Percentiles rank a stretch among this genome's conserved stretches.
These are phyloP conservation scores for Gnaphalium uliginosum DNA, from an alignment of 129 eudicot species.

Conservation along the genomic window DNA sequence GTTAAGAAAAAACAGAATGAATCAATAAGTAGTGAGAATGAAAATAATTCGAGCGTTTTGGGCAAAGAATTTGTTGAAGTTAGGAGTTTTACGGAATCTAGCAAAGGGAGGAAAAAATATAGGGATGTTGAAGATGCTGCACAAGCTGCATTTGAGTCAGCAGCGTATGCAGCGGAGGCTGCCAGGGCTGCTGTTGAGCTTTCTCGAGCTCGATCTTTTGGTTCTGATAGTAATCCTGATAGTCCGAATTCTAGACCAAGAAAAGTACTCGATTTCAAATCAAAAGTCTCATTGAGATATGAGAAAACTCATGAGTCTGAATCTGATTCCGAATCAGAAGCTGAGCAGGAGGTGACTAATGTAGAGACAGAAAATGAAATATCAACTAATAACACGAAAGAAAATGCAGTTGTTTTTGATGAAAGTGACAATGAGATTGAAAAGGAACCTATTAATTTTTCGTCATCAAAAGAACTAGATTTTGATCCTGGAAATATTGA, in stretches of 20 bases:
- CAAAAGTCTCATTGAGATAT: conserved; percentile 13
- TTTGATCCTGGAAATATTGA: neutral
- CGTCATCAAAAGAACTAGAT: neutral
- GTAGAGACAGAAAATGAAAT: conserved; percentile 18
- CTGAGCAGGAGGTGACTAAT: conserved; percentile 28
- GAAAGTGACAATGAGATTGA: conserved; percentile 44
- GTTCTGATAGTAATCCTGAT: conserved; percentile 50
- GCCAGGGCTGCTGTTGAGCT: conserved; percentile 91
- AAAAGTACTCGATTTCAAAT: conserved; percentile 20
- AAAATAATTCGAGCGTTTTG: neutral
- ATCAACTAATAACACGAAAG: conserved; percentile 17
- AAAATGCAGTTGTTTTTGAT: conserved; percentile 39
- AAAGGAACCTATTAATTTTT: neutral
- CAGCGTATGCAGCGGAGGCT: conserved; percentile 86
- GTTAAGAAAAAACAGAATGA: conserved; percentile 11
- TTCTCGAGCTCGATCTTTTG: conserved; percentile 52
- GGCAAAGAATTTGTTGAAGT: conserved; percentile 32
- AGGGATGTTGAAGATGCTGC: conserved; percentile 86
- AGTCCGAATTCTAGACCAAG: conserved; percentile 31
- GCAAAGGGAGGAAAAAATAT: conserved; percentile 47
- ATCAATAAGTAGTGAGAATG: conserved; percentile 1
- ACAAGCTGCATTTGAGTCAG: conserved; percentile 81
- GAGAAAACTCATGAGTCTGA: neutral
- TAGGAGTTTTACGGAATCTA: conserved; percentile 43
- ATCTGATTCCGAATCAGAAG: conserved; percentile 26